These are phyloP conservation scores for Yarrowia osloensis DNA, from an alignment of 805 yeast genomes.

Conservation along the genomic window DNA sequence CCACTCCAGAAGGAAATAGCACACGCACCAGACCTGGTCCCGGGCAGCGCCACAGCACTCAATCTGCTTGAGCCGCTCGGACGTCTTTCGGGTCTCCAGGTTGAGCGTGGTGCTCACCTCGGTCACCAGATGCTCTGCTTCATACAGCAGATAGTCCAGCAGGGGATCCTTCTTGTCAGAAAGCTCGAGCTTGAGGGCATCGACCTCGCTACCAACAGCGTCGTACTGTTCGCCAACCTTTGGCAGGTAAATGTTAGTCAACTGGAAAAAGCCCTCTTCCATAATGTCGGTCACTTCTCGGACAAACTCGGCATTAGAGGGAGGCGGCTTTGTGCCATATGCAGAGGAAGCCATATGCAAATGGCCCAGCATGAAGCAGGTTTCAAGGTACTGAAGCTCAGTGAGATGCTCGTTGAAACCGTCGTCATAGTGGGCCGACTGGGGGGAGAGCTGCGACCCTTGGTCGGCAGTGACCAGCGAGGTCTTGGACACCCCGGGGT, in stretches of 20 bases:
- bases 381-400: slow-evolving; percentile 28
- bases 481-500: background rate
- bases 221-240: slow-evolving; percentile 30
- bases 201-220: slow-evolving; percentile 31
- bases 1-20: slow-evolving; percentile 37
- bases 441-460: background rate
- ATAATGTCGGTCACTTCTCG: slow-evolving; percentile 31
- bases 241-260: slow-evolving; percentile 30
- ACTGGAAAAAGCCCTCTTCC: slow-evolving; percentile 28
- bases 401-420: slow-evolving; percentile 24
- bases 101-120: slow-evolving; percentile 38
- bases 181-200: slow-evolving; percentile 34
- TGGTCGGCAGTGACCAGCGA: slow-evolving; percentile 2
- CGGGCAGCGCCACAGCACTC: slow-evolving; percentile 34
- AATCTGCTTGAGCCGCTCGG: slow-evolving; percentile 36
- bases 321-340: slow-evolving; percentile 18
- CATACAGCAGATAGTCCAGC: slow-evolving; percentile 36
- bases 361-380: slow-evolving; percentile 30
- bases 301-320: slow-evolving; percentile 30
- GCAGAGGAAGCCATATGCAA: slow-evolving; percentile 31
- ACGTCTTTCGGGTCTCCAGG: slow-evolving; percentile 35
- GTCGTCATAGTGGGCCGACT: slow-evolving; percentile 13
- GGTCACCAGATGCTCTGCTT: slow-evolving; percentile 37
- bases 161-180: slow-evolving; percentile 33
- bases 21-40: slow-evolving; percentile 34